Conservation (phyloP, 176 grass and related monocot species). For the bread wheat (Triticum aestivum) region IWGSC_CS_RefSeq_v2.1 NC_057798.1:527228355-527228854, state of each 20-base stretch:
- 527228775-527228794: slow-evolving; percentile 37
- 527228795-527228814: slow-evolving; percentile 30
- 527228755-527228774: slow-evolving; percentile 24
- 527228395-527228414: slow-evolving; percentile 57
- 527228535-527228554: slow-evolving; percentile 43
- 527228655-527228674: slow-evolving; percentile 36
- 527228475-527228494: slow-evolving; percentile 48
- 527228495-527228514: slow-evolving; percentile 46
- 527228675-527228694: slow-evolving; percentile 41
- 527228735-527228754: slow-evolving; percentile 25
- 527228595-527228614: slow-evolving; percentile 48
- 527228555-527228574: slow-evolving; percentile 34
- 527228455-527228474: slow-evolving; percentile 39
- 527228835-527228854: neutral
- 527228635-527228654: slow-evolving; percentile 37
- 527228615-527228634: slow-evolving; percentile 48
- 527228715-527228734: slow-evolving; percentile 46
- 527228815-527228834: slow-evolving; percentile 18
- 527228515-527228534: slow-evolving; percentile 29
- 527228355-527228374: slow-evolving; percentile 30
- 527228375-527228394: slow-evolving; percentile 60
- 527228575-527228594: slow-evolving; percentile 47
- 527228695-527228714: slow-evolving; percentile 44
- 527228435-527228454: slow-evolving; percentile 36
- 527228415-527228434: slow-evolving; percentile 46